Evolutionary conservation across 176 grass and related monocot species (phyloP).

Genomic region (Oryza glaberrima): DNA sequence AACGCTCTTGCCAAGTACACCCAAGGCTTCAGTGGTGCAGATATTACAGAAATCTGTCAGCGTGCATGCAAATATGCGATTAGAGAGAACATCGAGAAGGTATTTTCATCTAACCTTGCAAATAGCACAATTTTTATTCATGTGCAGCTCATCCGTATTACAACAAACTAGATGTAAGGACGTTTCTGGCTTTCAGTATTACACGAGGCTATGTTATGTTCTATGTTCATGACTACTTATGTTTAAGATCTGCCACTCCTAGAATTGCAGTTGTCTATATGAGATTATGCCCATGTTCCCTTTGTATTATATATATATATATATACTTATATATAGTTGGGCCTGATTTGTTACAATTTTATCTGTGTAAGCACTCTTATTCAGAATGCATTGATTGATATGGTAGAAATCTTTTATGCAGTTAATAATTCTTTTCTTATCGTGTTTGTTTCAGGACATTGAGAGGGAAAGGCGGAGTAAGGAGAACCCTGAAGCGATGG

Average conservation of each 20-base stretch:
- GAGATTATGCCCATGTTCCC: background rate
- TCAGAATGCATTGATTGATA: background rate
- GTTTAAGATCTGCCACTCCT: background rate
- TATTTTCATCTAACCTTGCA: constrained; percentile 8
- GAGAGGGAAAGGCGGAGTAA: constrained; percentile 68
- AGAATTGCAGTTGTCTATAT: background rate
- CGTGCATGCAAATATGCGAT: constrained; percentile 87
- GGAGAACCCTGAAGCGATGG: constrained; percentile 80
- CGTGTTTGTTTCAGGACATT: constrained; percentile 56
- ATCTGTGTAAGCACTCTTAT: too few relatives aligned
- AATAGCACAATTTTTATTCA: background rate
- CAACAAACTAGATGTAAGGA: background rate
- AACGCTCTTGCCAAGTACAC: constrained; percentile 76
- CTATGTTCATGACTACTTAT: background rate
- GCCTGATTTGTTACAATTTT: background rate
- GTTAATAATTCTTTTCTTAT: background rate
- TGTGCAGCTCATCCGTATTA: background rate
- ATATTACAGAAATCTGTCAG: constrained; percentile 93
- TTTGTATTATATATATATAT: background rate
- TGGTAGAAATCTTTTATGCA: background rate
- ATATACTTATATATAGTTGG: background rate
- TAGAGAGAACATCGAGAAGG: constrained; percentile 89
- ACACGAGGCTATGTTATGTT: background rate
- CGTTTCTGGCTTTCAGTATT: background rate
- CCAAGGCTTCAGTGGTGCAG: constrained; percentile 84